A percentile compares a stretch with the other conserved stretches of the same genome.
phyloP scores from a whole-genome alignment of 306 rosid species.

The Senna siamea region DNA sequence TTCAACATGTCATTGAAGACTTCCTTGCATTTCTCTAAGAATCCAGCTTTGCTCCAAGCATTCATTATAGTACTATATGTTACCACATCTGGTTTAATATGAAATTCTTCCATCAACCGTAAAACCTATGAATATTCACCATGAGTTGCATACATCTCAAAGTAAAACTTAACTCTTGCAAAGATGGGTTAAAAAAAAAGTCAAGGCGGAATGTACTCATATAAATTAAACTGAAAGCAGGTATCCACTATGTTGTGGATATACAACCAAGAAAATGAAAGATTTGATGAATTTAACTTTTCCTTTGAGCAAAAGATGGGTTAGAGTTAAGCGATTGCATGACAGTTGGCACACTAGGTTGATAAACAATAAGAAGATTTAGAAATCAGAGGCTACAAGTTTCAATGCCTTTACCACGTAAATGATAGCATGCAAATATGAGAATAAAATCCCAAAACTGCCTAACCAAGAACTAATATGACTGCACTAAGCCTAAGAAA shows the following conservation, averaged over 20 bases:
- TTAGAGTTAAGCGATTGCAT: not conserved
- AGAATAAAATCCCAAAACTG: not conserved
- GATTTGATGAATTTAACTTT: not conserved
- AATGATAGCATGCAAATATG: slow-evolving; percentile 1
- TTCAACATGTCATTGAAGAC: slow-evolving; percentile 63
- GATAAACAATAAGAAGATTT: slow-evolving; percentile 13
- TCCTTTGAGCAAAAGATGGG: slow-evolving; percentile 4
- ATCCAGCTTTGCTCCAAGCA: slow-evolving; percentile 85
- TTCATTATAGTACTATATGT: slow-evolving; percentile 75
- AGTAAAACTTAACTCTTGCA: not conserved
- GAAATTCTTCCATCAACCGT: slow-evolving; percentile 65
- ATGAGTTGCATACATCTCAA: not conserved
- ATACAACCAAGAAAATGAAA: not conserved
- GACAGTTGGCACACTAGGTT: slow-evolving; percentile 8
- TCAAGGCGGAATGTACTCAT: not conserved
- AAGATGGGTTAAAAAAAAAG: not conserved
- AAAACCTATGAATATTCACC: slow-evolving; percentile 55
- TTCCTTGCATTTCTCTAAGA: slow-evolving; percentile 64
- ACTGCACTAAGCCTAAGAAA: not conserved
- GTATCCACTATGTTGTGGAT: not conserved
- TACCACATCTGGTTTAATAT: slow-evolving; percentile 68
- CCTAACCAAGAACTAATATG: slow-evolving; percentile 23
- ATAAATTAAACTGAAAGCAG: slow-evolving; percentile 1
- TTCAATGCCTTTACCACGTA: too few species aligned
- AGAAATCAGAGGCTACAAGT: not conserved